Conservation (phyloP, 805 yeast genomes). For the Cyberlindnera xylosilytica region DNA sequence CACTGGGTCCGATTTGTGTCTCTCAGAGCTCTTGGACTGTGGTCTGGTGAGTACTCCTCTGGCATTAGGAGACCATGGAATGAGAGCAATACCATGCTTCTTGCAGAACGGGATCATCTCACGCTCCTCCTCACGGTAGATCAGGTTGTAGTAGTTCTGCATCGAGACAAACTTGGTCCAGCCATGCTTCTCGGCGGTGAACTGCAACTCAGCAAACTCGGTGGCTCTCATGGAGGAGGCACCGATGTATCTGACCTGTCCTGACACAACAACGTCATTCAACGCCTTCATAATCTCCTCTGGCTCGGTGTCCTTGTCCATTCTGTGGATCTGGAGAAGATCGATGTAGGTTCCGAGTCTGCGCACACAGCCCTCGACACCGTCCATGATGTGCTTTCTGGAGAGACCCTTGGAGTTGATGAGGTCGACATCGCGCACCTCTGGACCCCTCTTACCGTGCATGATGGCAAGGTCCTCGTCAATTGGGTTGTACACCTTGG, state of each 20-base stretch:
- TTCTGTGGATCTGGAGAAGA: slow-evolving; percentile 49
- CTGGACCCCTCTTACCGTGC: slow-evolving; percentile 6
- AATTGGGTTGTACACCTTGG: slow-evolving; percentile 33
- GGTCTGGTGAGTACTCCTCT: slow-evolving; percentile 52
- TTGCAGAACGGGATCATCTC: slow-evolving; percentile 56
- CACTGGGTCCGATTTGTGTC: slow-evolving; percentile 14
- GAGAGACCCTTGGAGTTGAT: slow-evolving; percentile 37
- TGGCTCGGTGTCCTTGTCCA: slow-evolving; percentile 41
- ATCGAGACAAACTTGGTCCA: slow-evolving; percentile 58
- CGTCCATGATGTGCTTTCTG: slow-evolving; percentile 45
- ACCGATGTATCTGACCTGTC: slow-evolving; percentile 52
- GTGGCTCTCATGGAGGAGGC: slow-evolving; percentile 58
- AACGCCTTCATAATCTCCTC: slow-evolving; percentile 51
- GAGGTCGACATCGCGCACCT: slow-evolving; percentile 7
- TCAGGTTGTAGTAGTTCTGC: slow-evolving; percentile 52
- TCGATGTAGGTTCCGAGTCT: slow-evolving; percentile 45
- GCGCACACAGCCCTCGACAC: slow-evolving; percentile 35
- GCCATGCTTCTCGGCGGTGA: slow-evolving; percentile 48
- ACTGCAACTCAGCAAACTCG: slow-evolving; percentile 37
- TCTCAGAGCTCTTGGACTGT: slow-evolving; percentile 3
- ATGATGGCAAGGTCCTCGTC: slow-evolving; percentile 15
- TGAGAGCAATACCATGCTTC: slow-evolving; percentile 47
- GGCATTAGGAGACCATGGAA: slow-evolving; percentile 61
- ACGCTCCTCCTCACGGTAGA: slow-evolving; percentile 57
- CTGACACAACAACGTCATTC: slow-evolving; percentile 44